Evolutionary conservation across 257 asterid species (phyloP).

Genomic region (Ehretia macrophylla): DNA sequence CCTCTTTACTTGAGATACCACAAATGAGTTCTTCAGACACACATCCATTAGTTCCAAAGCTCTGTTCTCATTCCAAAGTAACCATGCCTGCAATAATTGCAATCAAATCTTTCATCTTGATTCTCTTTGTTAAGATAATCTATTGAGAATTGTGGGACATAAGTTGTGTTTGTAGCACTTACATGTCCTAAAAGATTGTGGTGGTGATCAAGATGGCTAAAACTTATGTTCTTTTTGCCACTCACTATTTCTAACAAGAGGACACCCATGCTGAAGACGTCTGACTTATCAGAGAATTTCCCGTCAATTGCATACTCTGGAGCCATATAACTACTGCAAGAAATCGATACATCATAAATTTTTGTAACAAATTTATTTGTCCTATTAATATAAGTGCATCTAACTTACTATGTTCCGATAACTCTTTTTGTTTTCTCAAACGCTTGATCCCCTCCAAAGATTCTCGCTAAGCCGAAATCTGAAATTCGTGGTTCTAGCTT

Average conservation of each 20-base stretch:
- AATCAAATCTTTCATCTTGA: not conserved
- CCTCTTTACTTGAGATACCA: constrained; percentile 20
- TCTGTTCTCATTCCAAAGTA: constrained; percentile 23
- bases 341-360: no score
- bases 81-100: constrained; percentile 8
- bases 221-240: constrained; percentile 23
- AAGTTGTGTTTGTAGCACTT: not conserved
- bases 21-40: constrained; percentile 4
- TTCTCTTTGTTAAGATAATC: no score
- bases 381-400: no score
- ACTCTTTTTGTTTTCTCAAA: constrained; percentile 41
- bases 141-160: not conserved
- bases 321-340: constrained; percentile 21
- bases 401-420: constrained; percentile 33
- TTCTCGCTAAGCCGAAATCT: constrained; percentile 50
- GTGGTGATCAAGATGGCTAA: constrained; percentile 27
- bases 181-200: constrained; percentile 32
- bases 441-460: constrained; percentile 37
- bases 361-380: no score
- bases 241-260: constrained; percentile 27
- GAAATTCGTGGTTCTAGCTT: constrained; percentile 53
- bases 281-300: constrained; percentile 30
- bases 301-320: constrained; percentile 31
- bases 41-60: constrained; percentile 19
- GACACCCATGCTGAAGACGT: constrained; percentile 35